phyloP scores from a whole-genome alignment of 2,329 filamentous ascomycete genomes.

The Pseudocercospora eumusae region DNA sequence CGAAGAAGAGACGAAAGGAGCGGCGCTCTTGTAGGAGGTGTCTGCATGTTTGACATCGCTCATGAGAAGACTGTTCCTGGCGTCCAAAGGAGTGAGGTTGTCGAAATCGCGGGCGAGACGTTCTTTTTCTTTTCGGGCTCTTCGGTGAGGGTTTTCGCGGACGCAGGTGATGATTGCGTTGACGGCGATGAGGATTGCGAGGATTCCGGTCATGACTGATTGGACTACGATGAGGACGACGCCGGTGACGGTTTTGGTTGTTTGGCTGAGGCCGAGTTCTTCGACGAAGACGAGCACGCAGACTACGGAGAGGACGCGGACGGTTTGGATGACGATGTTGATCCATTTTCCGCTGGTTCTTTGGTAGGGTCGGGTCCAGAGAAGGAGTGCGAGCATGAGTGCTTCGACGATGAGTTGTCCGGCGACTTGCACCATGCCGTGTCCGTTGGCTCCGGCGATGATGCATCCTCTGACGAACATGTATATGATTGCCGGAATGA shows the following conservation, averaged over 20 bases:
- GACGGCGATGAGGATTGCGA: conserved; percentile 84
- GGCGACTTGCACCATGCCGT: conserved; percentile 78
- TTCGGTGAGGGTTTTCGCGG: conserved; percentile 87
- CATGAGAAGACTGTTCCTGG: conserved; percentile 81
- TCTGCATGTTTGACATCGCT: conserved; percentile 56
- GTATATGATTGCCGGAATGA: conserved; percentile 85
- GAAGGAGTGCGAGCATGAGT: conserved; percentile 72
- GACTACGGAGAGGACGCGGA: conserved; percentile 82
- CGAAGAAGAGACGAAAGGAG: conserved; percentile 34
- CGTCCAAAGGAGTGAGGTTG: conserved; percentile 80
- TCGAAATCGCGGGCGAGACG: conserved; percentile 75
- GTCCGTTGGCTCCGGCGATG: conserved; percentile 80
- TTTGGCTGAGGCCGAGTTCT: conserved; percentile 83
- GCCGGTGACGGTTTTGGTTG: conserved; percentile 90
- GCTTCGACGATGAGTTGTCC: conserved; percentile 80
- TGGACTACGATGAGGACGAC: conserved; percentile 93
- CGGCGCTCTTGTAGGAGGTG: conserved; percentile 34
- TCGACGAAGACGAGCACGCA: conserved; percentile 94
- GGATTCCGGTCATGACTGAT: conserved; percentile 74
- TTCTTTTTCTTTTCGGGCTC: conserved; percentile 86
- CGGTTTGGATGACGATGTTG: conserved; percentile 87
- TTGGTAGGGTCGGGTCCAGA: conserved; percentile 85
- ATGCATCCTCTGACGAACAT: conserved; percentile 86
- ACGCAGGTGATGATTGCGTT: conserved; percentile 82
- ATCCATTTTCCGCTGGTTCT: conserved; percentile 86